A percentile compares a stretch with the other conserved stretches of the same genome.
Evolutionary conservation across 148 eudicot genomes (phyloP).

Genomic region (Drosera capensis): DNA sequence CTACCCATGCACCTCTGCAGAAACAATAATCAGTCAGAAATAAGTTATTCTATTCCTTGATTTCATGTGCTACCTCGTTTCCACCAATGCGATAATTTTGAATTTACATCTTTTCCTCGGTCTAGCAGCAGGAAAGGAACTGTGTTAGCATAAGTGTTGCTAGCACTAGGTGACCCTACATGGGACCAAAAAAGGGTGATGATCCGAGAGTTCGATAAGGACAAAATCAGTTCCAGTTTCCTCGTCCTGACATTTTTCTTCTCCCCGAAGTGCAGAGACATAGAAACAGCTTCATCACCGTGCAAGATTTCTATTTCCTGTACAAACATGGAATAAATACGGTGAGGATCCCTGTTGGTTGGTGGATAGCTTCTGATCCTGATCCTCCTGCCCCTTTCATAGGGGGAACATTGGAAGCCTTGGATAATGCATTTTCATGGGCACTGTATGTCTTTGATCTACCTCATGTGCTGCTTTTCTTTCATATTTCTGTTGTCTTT

Average conservation of each 20-base stretch:
- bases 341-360: conserved; percentile 84
- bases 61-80: not conserved
- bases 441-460: conserved; percentile 43
- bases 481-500: not conserved
- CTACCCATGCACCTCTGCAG: too few relatives aligned
- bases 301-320: conserved; percentile 46
- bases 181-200: too few relatives aligned
- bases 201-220: too few relatives aligned
- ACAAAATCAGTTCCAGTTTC: too few relatives aligned
- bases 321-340: conserved; percentile 54
- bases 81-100: too few relatives aligned
- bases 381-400: conserved; percentile 76
- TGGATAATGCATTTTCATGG: conserved; percentile 81
- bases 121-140: too few relatives aligned
- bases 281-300: conserved; percentile 54
- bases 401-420: conserved; percentile 57
- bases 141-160: too few relatives aligned
- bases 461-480: conserved; percentile 1
- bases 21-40: too few relatives aligned
- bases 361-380: conserved; percentile 87
- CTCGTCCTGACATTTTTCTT: too few relatives aligned
- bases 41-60: not conserved
- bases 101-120: too few relatives aligned
- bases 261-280: conserved; percentile 46
- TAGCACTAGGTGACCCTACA: too few relatives aligned